Base-by-base conservation (phyloP, 1,284 basidiomycete species). In the Porodaedalea pini region DNA sequence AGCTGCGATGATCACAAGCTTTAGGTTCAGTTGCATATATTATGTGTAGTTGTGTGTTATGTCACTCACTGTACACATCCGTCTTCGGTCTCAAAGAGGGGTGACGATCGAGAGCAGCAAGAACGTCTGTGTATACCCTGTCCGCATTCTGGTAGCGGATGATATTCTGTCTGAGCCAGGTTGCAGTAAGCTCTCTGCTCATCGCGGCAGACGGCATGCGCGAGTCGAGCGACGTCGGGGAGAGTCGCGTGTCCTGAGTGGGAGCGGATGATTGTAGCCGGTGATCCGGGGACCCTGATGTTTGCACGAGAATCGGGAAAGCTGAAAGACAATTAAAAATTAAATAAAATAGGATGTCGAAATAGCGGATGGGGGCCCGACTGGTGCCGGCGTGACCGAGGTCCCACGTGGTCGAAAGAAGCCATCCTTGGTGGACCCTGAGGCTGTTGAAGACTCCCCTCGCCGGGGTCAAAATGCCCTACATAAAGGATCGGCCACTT, bases 71-170 rank as follows among this genome's bases (percentile, higher is more conserved):
- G 80, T 95, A 97, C 7, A 94, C 85, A 68, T 97, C 94, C 0
- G 93, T 92, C 73, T 94, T 94, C 58, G 92, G 92, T 3, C 87
- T 79, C 50, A 98, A 80, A 13, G 89, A 81, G 5, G 81, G 75
- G 64, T 80, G 82, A 41, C 78, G 73, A 25, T 72, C 66, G 56
- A 98, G 80, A 10, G 79, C 77, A 29, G 77, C 71, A 68, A 91
- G 81, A 58, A 93, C 77, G 69, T 97, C 88, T 8, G 76, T 65
- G 60, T 76, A 78, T 43, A 86, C 73, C 57, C 64, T 59, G 60
- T 56, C 71, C 76, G 57, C 80, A 59, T 82, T 70, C 1, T 74
- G 68, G 67, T 97, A 97, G 15, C 84, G 72, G 45, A 74, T 75
- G 48, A 83, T 74, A 63, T 88, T 86, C 66, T 88, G 81, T 44